Percentiles rank a stretch among this genome's conserved stretches.
Evolutionary conservation across 352 stramenopile species (phyloP).

Genomic region (Phytophthora chlamydospora): DNA sequence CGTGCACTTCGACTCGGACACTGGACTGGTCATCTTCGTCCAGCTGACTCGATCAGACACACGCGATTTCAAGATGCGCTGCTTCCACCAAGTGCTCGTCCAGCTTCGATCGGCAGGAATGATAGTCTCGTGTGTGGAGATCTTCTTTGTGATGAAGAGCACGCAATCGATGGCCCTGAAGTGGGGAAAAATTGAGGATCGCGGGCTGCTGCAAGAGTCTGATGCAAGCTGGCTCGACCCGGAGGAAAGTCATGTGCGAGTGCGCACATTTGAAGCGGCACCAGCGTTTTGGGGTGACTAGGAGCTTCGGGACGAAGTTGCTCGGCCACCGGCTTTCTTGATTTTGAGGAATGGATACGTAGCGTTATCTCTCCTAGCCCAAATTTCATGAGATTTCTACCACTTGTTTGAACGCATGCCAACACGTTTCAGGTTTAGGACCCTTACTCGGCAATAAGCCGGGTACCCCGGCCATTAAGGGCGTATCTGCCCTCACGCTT

Average conservation of each 20-base stretch:
- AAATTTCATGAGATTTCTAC: no score
- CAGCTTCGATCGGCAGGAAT: slow-evolving; percentile 16
- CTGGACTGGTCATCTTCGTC: slow-evolving; percentile 34
- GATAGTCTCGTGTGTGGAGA: slow-evolving; percentile 2
- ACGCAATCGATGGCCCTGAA: not conserved
- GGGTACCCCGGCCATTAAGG: no score
- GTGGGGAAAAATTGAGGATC: not conserved
- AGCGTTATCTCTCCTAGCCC: no score
- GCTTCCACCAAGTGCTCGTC: slow-evolving; percentile 31
- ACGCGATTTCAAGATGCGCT: slow-evolving; percentile 34
- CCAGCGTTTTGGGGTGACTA: no score
- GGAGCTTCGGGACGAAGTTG: no score
- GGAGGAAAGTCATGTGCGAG: slow-evolving; percentile 6
- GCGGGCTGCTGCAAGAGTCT: not conserved
- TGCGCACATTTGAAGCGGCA: slow-evolving; percentile 1
- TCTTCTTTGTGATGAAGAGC: slow-evolving; percentile 20
- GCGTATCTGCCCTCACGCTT: no score
- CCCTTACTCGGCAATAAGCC: no score
- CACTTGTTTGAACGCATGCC: no score
- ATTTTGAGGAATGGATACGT: no score
- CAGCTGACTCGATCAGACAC: slow-evolving; percentile 28
- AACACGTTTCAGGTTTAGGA: no score
- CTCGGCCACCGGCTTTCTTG: no score
- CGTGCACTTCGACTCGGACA: slow-evolving; percentile 31
- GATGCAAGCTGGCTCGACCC: not conserved